phyloP scores from a whole-genome alignment of 2,329 filamentous ascomycete genomes.

The Aspergillus quadricinctus region DNA sequence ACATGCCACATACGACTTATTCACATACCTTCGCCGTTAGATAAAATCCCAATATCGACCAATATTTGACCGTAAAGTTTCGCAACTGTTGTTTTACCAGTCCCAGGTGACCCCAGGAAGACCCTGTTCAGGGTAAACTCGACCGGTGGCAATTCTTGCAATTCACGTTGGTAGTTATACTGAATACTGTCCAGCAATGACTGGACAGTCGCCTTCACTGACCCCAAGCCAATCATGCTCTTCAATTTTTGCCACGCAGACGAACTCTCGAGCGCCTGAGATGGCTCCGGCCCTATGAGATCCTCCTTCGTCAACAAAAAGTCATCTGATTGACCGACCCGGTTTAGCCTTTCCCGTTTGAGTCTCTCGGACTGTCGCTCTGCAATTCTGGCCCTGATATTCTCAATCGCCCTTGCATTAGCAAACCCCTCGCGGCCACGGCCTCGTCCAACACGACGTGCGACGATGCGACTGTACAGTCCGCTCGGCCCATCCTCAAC shows the following conservation, averaged over 20 bases:
- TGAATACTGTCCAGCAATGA: slow-evolving; percentile 59
- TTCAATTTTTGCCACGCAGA: slow-evolving; percentile 57
- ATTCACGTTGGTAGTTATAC: slow-evolving; percentile 62
- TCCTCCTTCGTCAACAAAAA: slow-evolving; percentile 62
- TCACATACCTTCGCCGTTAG: slow-evolving; percentile 58
- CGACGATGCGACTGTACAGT: slow-evolving; percentile 60
- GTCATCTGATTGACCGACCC: slow-evolving; percentile 48
- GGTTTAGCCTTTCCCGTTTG: slow-evolving; percentile 40
- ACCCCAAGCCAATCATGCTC: slow-evolving; percentile 53
- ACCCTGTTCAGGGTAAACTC: slow-evolving; percentile 63
- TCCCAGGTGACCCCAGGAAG: slow-evolving; percentile 68
- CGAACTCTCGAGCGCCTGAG: slow-evolving; percentile 47
- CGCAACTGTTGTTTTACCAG: slow-evolving; percentile 71
- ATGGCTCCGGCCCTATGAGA: slow-evolving; percentile 65
- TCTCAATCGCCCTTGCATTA: slow-evolving; percentile 67
- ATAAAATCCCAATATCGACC: slow-evolving; percentile 62
- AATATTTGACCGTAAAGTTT: slow-evolving; percentile 68
- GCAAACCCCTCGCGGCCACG: slow-evolving; percentile 66
- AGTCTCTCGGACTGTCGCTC: slow-evolving; percentile 59
- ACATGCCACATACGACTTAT: slow-evolving; percentile 8
- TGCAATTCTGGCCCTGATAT: slow-evolving; percentile 51
- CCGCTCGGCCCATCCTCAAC: slow-evolving; percentile 57
- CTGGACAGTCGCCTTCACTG: slow-evolving; percentile 60
- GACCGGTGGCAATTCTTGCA: slow-evolving; percentile 56
- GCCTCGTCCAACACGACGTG: slow-evolving; percentile 57